phyloP scores from a whole-genome alignment of 495 filamentous ascomycete genomes.

The Podospora conica region DNA sequence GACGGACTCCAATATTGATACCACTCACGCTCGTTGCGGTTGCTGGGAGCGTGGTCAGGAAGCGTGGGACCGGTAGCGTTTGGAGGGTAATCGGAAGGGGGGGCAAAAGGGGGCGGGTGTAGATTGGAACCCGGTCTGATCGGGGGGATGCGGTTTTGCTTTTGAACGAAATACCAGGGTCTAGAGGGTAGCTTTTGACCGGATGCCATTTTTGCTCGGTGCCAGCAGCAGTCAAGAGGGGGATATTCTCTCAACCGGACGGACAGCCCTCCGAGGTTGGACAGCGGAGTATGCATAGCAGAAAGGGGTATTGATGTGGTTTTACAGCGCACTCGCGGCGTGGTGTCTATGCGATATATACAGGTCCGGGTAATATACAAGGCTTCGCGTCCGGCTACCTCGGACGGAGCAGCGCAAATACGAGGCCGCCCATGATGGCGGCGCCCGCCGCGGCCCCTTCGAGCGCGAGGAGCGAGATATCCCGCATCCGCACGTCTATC shows the following conservation, averaged over 20 bases:
- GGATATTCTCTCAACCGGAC: not conserved
- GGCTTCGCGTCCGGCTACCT: slow-evolving; percentile 10
- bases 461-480: slow-evolving; percentile 63
- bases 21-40: not conserved
- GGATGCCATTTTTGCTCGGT: not conserved
- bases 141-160: not conserved
- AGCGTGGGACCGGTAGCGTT: not conserved
- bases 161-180: not conserved
- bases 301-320: not conserved
- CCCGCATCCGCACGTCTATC: slow-evolving; percentile 62
- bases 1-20: not conserved
- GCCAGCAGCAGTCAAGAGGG: not conserved
- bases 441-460: slow-evolving; percentile 71
- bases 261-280: not conserved
- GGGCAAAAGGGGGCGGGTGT: not conserved
- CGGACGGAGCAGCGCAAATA: slow-evolving; percentile 54
- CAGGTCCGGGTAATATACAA: not conserved
- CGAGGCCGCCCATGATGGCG: slow-evolving; percentile 52
- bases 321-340: not conserved
- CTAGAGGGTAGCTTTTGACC: too few relatives aligned
- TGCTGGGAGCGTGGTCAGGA: not conserved
- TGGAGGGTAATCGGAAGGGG: not conserved
- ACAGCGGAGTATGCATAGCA: not conserved
- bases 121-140: not conserved
- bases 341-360: not conserved